Evolutionary conservation across 2,329 filamentous ascomycete species (phyloP).

Genomic region (Penicillium frequentans): DNA sequence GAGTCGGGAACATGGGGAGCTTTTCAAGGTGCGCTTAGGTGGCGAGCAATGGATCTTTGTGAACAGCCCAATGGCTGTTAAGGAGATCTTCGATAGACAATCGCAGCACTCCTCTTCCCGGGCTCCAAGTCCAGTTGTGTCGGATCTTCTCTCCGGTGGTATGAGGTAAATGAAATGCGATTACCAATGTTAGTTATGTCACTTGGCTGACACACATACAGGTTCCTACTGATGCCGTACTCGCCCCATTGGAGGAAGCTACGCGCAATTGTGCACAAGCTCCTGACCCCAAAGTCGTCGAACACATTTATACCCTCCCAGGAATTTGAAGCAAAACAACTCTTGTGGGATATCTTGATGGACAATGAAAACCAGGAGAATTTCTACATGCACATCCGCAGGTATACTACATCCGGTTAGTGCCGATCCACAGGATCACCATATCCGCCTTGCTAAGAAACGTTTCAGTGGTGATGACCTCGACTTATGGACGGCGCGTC

Average conservation of each 20-base stretch:
- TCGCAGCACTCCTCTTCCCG: not conserved
- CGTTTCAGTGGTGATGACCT: not conserved
- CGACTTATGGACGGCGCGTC: not conserved
- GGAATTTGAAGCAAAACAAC: constrained; percentile 48
- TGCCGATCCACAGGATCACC: not conserved
- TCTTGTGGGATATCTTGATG: constrained; percentile 43
- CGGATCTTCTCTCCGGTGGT: not conserved
- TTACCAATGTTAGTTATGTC: not conserved
- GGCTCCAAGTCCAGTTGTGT: not conserved
- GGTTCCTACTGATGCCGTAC: constrained; percentile 1
- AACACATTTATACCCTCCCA: constrained; percentile 43
- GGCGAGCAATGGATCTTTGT: not conserved
- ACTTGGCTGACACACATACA: not conserved
- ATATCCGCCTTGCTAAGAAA: not conserved
- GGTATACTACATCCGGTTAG: constrained; percentile 13
- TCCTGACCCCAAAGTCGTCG: not conserved
- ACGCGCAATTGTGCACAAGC: not conserved
- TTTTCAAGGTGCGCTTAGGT: not conserved
- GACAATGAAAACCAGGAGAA: constrained; percentile 30
- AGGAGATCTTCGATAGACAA: constrained; percentile 6
- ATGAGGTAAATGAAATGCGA: not conserved
- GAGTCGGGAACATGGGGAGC: not conserved
- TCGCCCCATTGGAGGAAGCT: not conserved
- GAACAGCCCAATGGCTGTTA: not conserved
- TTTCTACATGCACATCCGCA: constrained; percentile 29